Conservation (phyloP, 257 asterid genomes). For the Echium plantagineum region DNA sequence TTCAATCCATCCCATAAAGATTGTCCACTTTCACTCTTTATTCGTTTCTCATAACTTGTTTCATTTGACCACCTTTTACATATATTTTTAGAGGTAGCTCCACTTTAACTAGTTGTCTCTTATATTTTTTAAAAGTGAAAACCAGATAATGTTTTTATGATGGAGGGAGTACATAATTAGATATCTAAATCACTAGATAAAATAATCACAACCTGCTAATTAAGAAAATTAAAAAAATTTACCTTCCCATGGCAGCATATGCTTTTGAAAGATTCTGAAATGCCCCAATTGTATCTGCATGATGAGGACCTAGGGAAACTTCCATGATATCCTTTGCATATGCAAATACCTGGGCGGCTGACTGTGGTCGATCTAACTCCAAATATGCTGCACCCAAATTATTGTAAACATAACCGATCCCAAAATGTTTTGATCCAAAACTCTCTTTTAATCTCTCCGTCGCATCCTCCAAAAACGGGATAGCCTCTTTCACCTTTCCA, state of each 20-base stretch:
- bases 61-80: too few relatives aligned
- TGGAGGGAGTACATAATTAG: too few relatives aligned
- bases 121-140: too few relatives aligned
- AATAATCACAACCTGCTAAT: not conserved
- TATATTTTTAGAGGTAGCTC: too few relatives aligned
- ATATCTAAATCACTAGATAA: not conserved
- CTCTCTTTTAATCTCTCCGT: conserved; percentile 90
- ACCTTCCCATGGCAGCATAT: conserved; percentile 87
- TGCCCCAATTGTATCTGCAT: conserved; percentile 70
- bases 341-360: conserved; percentile 91
- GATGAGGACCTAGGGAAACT: conserved; percentile 87
- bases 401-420: conserved; percentile 78
- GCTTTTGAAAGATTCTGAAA: conserved; percentile 87
- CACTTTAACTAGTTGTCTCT: too few relatives aligned
- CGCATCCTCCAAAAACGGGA: conserved; percentile 82
- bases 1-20: too few relatives aligned
- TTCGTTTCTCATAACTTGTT: too few relatives aligned
- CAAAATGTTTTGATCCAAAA: conserved; percentile 77
- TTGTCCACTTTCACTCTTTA: too few relatives aligned
- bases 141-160: too few relatives aligned
- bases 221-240: conserved; percentile 8
- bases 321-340: conserved; percentile 85
- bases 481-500: conserved; percentile 62
- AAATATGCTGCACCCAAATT: conserved; percentile 86
- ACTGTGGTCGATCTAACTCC: conserved; percentile 80